Percentiles rank a stretch among this genome's conserved stretches.
These are phyloP conservation scores for Nakazawaea siamensis DNA, from an alignment of 805 yeast genomes.

Conservation along the genomic window DNA sequence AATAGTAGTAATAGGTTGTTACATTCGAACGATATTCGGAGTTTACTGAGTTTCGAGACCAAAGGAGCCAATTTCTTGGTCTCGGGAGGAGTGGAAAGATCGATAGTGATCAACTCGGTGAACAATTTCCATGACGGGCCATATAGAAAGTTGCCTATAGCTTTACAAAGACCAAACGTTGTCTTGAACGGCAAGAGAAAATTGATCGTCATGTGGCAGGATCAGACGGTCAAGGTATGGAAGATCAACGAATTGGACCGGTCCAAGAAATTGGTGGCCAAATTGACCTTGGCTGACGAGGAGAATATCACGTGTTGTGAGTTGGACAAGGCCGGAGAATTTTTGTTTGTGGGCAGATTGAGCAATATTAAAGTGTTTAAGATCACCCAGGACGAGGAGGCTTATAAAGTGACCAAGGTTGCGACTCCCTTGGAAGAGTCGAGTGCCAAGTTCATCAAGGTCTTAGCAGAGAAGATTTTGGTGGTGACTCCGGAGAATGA, in stretches of 20 bases:
- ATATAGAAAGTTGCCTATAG: conserved; percentile 60
- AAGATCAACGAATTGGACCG: conserved; percentile 28
- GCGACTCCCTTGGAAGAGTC: conserved; percentile 31
- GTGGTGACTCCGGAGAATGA: conserved; percentile 31
- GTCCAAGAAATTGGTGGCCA: conserved; percentile 53
- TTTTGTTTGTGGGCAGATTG: conserved; percentile 66
- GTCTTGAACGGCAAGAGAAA: conserved; percentile 37
- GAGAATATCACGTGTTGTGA: conserved; percentile 70
- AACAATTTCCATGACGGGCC: conserved; percentile 64
- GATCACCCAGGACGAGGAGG: conserved; percentile 31
- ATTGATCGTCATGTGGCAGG: conserved; percentile 70
- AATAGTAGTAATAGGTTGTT: conserved; percentile 66
- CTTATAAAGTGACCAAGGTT: conserved; percentile 42
- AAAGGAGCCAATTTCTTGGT: conserved; percentile 60
- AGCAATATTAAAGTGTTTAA: conserved; percentile 61
- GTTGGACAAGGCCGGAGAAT: conserved; percentile 55
- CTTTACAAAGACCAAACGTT: conserved; percentile 49
- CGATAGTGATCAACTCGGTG: conserved; percentile 57
- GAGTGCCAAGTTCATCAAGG: conserved; percentile 50
- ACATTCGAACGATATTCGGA: conserved; percentile 81
- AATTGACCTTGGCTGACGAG: conserved; percentile 60
- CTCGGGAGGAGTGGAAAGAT: conserved; percentile 79
- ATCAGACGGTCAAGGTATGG: conserved; percentile 81
- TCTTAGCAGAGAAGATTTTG: conserved; percentile 36
- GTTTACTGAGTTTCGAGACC: conserved; percentile 64